Conservation (phyloP, 805 yeast species). For the Metschnikowia picachoensis region DNA sequence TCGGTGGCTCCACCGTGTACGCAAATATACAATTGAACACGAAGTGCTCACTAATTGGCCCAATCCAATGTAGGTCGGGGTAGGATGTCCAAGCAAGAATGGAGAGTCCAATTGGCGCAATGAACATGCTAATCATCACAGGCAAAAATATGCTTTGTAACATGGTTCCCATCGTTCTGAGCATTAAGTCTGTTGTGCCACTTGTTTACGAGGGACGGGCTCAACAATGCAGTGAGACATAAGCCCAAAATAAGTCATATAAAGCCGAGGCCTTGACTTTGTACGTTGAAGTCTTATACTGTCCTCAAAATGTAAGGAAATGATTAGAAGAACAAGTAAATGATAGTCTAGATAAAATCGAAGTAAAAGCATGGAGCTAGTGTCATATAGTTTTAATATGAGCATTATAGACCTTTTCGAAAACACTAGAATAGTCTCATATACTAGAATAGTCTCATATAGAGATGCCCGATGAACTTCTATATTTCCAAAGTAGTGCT, state of each 20-base stretch:
- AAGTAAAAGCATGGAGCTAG: constrained; percentile 22
- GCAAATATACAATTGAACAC: constrained; percentile 16
- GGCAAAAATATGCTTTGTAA: constrained; percentile 12
- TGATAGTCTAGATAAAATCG: constrained; percentile 17
- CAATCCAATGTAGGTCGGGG: constrained; percentile 13
- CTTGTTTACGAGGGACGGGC: constrained; percentile 8
- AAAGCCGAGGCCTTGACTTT: constrained; percentile 13
- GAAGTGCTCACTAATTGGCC: constrained; percentile 14
- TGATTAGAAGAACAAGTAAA: constrained; percentile 16
- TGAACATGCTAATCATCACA: constrained; percentile 13
- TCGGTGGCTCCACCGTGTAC: constrained; percentile 16
- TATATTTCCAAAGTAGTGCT: constrained; percentile 36
- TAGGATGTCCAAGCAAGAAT: constrained; percentile 16
- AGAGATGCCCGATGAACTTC: constrained; percentile 25
- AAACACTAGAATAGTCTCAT: constrained; percentile 19
- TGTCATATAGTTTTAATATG: constrained; percentile 29
- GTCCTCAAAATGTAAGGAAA: constrained; percentile 16
- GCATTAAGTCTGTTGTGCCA: constrained; percentile 5
- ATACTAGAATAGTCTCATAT: constrained; percentile 17
- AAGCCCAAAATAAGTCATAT: constrained; percentile 14
- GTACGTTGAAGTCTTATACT: constrained; percentile 10
- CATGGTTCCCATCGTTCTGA: constrained; percentile 7
- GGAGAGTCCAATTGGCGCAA: constrained; percentile 16
- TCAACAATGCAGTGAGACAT: constrained; percentile 6
- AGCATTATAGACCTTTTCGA: constrained; percentile 24